Base-by-base conservation (phyloP, 208 protist genomes). In the Trypanosoma conorhini region DNA sequence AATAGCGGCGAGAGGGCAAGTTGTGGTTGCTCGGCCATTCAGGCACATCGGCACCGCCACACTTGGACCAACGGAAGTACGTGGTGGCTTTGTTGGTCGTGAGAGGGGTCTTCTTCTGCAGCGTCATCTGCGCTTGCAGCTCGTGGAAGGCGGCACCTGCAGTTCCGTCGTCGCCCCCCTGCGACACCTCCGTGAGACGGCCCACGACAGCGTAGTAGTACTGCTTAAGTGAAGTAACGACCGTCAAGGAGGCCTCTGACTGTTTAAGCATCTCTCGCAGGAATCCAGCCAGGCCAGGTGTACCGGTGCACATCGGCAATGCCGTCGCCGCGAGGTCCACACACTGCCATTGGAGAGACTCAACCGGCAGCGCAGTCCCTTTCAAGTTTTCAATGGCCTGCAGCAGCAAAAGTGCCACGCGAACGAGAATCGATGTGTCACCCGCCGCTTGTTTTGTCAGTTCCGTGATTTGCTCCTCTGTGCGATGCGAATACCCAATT, bases 291-390 rank as follows among this genome's bases (percentile, higher is more conserved):
- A 76, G 76, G 17, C 75, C 57, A 56, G 56, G 51, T 35, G 65
- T 65, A 24, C 31, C 52, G 9, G 24, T 21, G 40, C 65, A 77
- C 50, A 60, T 63, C 1, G 40, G 50, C 35, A 63, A n/a, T 54
- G 66, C 67, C 31, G 10, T 58, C 24, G 42, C 33, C 13, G 81
- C 72, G n/a, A 79, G 35, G 10, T 62, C 55, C 17, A 89, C 35
- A 57, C 87, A 83, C 38, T 72, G 62, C 31, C 57, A 61, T 40
- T 88, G 85, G 8, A 87, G 55, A 78, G 70, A 85, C 28, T 93
- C 87, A 19, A 81, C 64, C 13, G 84, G 87, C 4, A 93, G 38
- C 15, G 77, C 71, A 12, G 70, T 67, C 30, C 76, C 82, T 7
- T 69, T 51, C 21, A 85, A 4, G 22, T 77, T 63, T 24, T 76